A percentile compares a stretch with the other conserved stretches of the same genome.
phyloP scores from a whole-genome alignment of 2,329 filamentous ascomycete species.

The Fusarium globosum region DNA sequence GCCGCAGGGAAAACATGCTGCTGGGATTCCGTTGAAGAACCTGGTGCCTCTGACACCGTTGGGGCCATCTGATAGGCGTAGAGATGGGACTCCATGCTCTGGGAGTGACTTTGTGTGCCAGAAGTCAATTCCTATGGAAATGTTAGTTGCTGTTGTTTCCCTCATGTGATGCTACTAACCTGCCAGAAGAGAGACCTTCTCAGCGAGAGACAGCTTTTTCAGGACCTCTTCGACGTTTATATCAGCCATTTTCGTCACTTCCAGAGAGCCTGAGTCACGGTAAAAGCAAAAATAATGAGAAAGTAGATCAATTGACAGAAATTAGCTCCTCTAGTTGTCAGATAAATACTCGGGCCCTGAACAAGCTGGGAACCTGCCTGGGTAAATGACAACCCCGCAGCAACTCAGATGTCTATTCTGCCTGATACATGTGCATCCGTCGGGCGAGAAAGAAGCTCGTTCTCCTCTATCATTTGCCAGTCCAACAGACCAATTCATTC shows the following conservation, averaged over 20 bases:
- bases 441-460: not conserved
- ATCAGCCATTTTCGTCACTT: constrained; percentile 55
- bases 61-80: constrained; percentile 75
- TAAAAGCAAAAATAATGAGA: not conserved
- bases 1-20: constrained; percentile 71
- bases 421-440: constrained; percentile 26
- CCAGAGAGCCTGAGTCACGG: not conserved
- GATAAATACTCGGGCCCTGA: not conserved
- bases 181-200: constrained; percentile 65
- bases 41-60: constrained; percentile 75
- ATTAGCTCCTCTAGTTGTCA: not conserved
- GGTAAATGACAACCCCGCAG: constrained; percentile 38
- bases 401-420: constrained; percentile 21
- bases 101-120: constrained; percentile 75
- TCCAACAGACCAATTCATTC: constrained; percentile 15
- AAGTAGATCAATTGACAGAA: constrained; percentile 19
- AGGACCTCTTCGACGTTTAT: constrained; percentile 66
- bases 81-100: constrained; percentile 69
- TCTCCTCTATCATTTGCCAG: constrained; percentile 27
- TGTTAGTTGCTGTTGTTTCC: not conserved
- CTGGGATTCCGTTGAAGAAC: constrained; percentile 72
- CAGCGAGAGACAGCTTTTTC: constrained; percentile 62
- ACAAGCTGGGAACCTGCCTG: not conserved
- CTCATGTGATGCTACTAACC: constrained; percentile 49
- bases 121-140: constrained; percentile 67